Conservation (phyloP, 2,329 filamentous ascomycete species). For the Diaporthe vexans region DNA sequence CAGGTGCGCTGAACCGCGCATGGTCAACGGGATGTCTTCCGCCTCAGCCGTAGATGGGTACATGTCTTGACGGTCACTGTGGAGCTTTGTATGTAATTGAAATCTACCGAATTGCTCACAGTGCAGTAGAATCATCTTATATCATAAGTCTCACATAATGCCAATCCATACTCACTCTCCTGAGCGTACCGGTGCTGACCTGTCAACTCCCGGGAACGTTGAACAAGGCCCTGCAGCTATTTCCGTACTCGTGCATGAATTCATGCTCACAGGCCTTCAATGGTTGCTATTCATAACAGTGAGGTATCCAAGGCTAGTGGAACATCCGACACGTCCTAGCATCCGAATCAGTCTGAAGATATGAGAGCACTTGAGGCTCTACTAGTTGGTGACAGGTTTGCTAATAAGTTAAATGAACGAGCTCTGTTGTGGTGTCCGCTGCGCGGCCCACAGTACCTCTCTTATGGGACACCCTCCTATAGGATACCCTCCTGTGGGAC, state of each 20-base stretch:
- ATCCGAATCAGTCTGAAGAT: background rate
- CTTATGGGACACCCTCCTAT: too few species aligned
- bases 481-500: too few species aligned
- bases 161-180: background rate
- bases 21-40: background rate
- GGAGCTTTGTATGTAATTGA: conserved; percentile 17
- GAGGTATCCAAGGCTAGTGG: background rate
- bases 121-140: background rate
- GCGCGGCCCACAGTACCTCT: too few species aligned
- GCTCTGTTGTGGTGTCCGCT: too few species aligned
- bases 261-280: background rate
- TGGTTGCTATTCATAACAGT: background rate
- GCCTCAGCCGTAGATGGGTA: background rate
- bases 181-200: background rate
- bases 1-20: background rate
- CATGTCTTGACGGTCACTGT: background rate
- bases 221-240: background rate
- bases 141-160: conserved; percentile 16
- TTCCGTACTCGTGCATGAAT: background rate
- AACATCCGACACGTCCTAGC: background rate
- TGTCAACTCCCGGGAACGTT: background rate
- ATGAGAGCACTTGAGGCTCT: background rate
- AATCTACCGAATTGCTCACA: background rate
- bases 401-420: too few species aligned
- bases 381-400: background rate